Evolutionary conservation across 2,329 filamentous ascomycete species (phyloP), one percentile per base, ranked within the genome.

Genomic region (Dryadomyces quercivorus): DNA sequence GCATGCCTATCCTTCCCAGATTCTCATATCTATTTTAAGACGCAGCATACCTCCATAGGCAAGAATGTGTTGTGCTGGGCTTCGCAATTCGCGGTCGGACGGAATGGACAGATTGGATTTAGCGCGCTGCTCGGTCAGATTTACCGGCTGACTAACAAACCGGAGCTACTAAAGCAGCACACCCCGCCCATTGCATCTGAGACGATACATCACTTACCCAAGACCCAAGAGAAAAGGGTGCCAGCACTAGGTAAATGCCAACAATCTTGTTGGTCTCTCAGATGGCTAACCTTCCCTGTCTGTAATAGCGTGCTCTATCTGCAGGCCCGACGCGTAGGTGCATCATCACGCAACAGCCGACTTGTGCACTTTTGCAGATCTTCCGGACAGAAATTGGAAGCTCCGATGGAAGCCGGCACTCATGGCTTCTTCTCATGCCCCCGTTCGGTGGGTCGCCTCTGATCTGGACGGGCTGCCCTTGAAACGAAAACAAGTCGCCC

Each of bases 401-500:
- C 16, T 38, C 47, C 47, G 47, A 18, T 16, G 15, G 47, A 18
- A 12, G 16, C 7, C 42, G 18, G n/a, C 16, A 16, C 3, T 26
- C 18, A 43, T 43, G 49, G 49, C 36, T 15, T 26, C 44, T 13
- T 22, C 47, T 36, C 20, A 47, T 12, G 22, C 52, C 18, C 55
- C 59, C 5, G 76, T 81, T 64, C 79, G 75, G 61, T 82, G 82
- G 63, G 74, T 82, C 55, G 76, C 72, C 53, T 75, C 77, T 13
- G 76, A 81, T 63, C 69, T 70, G 6, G 69, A 69, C 22, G 78
- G 77, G 18, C 65, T 81, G 56, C 78, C 78, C 5, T 68, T 78
- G 54, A 83, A 83, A 67, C 69, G 79, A 51, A 78, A 78, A 59
- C 80, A 82, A 61, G 77, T 80, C 21, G 72, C 74, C 55, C 77